Base-by-base conservation (phyloP, 2,329 filamentous ascomycete species). In the Fonsecaea erecta region DNA sequence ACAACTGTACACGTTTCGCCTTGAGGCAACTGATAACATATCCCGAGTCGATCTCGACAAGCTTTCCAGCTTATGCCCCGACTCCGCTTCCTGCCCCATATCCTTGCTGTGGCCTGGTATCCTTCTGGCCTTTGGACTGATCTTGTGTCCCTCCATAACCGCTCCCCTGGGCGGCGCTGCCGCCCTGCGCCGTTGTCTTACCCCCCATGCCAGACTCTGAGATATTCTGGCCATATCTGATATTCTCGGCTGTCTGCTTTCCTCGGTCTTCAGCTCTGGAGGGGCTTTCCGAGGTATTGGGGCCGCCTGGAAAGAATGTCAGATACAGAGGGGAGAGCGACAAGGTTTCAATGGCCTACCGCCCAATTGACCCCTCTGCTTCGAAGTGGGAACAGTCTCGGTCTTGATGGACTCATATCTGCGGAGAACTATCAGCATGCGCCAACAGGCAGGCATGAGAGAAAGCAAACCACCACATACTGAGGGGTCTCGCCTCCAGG, bases 401-500 rank as follows among this genome's bases (percentile, higher is more conserved):
- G 78, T 81, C 56, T 83, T 75, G 58, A 82, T 81, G 56, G 81
- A 84, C 77, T 88, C 86, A 75, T 89, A 88, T 76, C 84, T 86
- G 61, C 2, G 14, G 26, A 35, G 14, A 11, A 1, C 24, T 26
- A 35, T 53, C 16, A 53, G 24, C 16, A n/a, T 26, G n/a, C 37
- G 37, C 32, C 21, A 48, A 37, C 37, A 28, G 32, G 26, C 46
- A n/a, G 16, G 48, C 11, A 60, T 14, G 32, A 53, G 40, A 40
- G 32, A 43, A 11, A 40, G 24, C 40, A 43, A n/a, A 52, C 26
- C n/a, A 57, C 18, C 58, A 70, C 77, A 61, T 79, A 86, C 82
- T 86, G 86, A 3, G 82, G 84, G 64, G 81, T 81, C 75, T 88
- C 85, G 69, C 87, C 87, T 72, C 87, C 86, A 18, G 80, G 79